Conservation (phyloP, 177 flowering plant species). For the Vitis hybrid region DNA sequence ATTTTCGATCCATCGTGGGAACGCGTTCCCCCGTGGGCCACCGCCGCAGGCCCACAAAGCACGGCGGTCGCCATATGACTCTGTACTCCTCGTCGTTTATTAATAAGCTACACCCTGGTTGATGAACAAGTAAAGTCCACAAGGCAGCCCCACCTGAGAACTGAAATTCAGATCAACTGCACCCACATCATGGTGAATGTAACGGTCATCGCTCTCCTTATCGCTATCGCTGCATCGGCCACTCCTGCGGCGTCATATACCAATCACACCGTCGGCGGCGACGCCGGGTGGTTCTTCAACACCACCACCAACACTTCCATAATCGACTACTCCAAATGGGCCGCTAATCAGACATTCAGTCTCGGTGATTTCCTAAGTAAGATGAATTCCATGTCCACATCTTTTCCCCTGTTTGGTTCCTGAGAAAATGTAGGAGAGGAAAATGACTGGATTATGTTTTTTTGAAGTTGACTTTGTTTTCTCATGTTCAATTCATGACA, state of each 20-base stretch:
- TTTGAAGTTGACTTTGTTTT: no score
- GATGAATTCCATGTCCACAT: slow-evolving; percentile 1
- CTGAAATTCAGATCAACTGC: not conserved
- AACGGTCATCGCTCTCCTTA: slow-evolving; percentile 15
- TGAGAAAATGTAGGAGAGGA: not conserved
- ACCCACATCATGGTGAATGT: slow-evolving; percentile 3
- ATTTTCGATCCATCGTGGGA: no score
- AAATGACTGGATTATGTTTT: not conserved
- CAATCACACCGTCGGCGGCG: slow-evolving; percentile 78
- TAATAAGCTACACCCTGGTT: no score
- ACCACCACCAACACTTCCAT: slow-evolving; percentile 46
- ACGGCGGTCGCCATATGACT: no score
- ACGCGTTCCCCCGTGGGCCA: no score
- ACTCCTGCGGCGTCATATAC: slow-evolving; percentile 37
- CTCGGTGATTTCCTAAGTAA: slow-evolving; percentile 88
- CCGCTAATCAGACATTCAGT: slow-evolving; percentile 54
- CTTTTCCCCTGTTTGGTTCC: not conserved
- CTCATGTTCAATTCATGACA: no score
- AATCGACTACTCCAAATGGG: slow-evolving; percentile 67
- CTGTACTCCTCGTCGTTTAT: no score
- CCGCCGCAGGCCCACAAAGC: no score
- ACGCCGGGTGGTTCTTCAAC: slow-evolving; percentile 77
- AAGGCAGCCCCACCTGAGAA: no score
- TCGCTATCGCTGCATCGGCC: slow-evolving; percentile 18
- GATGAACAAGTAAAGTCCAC: no score